A percentile compares a stretch with the other conserved stretches of the same genome.
phyloP scores from a whole-genome alignment of 225 moss, liverwort and hornwort species.

The Neckera pumila region DNA sequence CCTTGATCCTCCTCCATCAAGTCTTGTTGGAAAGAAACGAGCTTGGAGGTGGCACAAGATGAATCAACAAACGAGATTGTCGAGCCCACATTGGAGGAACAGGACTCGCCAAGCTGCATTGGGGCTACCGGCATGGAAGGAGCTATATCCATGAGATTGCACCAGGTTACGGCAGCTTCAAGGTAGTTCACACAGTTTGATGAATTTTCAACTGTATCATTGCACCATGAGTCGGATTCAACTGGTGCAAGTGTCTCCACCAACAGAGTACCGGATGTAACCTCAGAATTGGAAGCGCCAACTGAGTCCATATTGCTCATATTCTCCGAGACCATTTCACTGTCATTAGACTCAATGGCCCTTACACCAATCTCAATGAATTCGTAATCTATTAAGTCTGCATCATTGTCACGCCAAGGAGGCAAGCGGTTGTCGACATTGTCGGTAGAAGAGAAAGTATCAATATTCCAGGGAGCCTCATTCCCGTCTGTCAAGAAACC shows the following conservation, averaged over 20 bases:
- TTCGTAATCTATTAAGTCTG: background rate
- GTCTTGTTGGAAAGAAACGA: background rate
- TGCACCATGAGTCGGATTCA: background rate
- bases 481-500: background rate
- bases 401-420: too few species aligned
- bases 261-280: background rate
- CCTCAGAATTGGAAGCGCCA: too few species aligned
- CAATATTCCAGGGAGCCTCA: too few species aligned
- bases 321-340: background rate
- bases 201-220: background rate
- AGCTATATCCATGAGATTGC: background rate
- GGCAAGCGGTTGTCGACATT: background rate
- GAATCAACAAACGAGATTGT: background rate
- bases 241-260: background rate
- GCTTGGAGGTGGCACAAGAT: accelerated
- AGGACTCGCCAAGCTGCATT: background rate
- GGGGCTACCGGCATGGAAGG: background rate
- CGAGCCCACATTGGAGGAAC: background rate
- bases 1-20: background rate
- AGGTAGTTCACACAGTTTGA: background rate
- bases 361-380: background rate
- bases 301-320: too few species aligned
- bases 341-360: too few species aligned
- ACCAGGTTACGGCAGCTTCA: background rate
- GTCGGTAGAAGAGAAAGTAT: background rate